These are phyloP conservation scores for Nicotiana sylvestris DNA, from an alignment of 257 asterid genomes.

Conservation along the genomic window DNA sequence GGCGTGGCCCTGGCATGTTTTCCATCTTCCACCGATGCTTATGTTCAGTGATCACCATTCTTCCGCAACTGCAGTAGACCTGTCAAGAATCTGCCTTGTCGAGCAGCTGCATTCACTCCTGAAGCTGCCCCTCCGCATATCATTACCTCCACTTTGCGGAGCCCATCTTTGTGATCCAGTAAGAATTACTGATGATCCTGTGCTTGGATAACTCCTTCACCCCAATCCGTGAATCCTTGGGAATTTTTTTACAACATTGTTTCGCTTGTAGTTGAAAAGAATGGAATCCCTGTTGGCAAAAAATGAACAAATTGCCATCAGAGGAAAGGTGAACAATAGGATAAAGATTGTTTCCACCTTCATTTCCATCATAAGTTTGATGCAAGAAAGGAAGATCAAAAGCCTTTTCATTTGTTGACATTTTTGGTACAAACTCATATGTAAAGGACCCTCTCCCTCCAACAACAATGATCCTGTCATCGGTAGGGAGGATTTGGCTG, in stretches of 20 bases:
- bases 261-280: conserved; percentile 43
- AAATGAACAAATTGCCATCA: conserved; percentile 54
- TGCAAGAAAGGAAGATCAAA: conserved; percentile 45
- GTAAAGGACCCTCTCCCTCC: conserved; percentile 46
- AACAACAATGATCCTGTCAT: conserved; percentile 39
- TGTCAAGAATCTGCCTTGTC: conserved; percentile 26
- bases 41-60: conserved; percentile 59
- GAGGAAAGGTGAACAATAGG: conserved; percentile 67
- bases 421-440: conserved; percentile 53
- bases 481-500: conserved; percentile 35
- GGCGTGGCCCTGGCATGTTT: conserved; percentile 46
- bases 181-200: conserved; percentile 59
- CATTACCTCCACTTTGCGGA: conserved; percentile 53
- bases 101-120: conserved; percentile 37
- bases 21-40: conserved; percentile 56
- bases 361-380: conserved; percentile 21
- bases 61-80: conserved; percentile 47
- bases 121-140: conserved; percentile 56
- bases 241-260: conserved; percentile 35
- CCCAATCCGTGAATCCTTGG: conserved; percentile 54
- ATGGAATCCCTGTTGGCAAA: conserved; percentile 58
- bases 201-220: conserved; percentile 60
- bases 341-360: conserved; percentile 45
- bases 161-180: conserved; percentile 27
- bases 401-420: conserved; percentile 12